A percentile compares a stretch with the other conserved stretches of the same genome.
phyloP scores from a whole-genome alignment of 768 basidiomycete genomes.

The Lactarius tabidus region DNA sequence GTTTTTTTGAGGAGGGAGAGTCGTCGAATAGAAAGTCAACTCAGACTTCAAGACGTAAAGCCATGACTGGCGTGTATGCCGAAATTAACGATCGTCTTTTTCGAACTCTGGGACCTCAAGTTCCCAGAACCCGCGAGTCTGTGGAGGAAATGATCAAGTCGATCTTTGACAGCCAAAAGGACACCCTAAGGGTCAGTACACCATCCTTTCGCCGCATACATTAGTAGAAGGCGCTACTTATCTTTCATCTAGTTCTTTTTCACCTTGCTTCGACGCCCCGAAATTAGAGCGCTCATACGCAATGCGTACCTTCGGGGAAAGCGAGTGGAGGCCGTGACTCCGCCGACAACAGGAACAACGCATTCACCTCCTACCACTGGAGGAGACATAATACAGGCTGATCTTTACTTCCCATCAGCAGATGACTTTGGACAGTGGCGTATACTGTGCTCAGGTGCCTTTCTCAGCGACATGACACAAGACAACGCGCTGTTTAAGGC shows the following conservation, averaged over 20 bases:
- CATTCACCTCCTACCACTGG: not conserved
- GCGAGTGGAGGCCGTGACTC: not conserved
- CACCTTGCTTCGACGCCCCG: not conserved
- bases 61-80: not conserved
- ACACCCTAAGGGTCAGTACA: constrained; percentile 2
- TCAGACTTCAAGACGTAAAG: not conserved
- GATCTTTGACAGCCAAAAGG: not conserved
- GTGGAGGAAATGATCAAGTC: not conserved
- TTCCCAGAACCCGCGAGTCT: not conserved
- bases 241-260: not conserved
- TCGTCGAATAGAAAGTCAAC: not conserved
- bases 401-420: constrained; percentile 16
- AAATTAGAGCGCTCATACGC: not conserved
- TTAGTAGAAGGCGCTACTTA: not conserved
- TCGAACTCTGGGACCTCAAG: constrained; percentile 2
- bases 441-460: constrained; percentile 1
- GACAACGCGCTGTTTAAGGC: not conserved
- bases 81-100: constrained; percentile 5
- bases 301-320: constrained; percentile 9
- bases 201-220: not conserved
- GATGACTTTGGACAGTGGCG: constrained; percentile 13
- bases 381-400: constrained; percentile 6
- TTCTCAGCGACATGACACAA: constrained; percentile 2
- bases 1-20: not conserved
- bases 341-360: not conserved